These are phyloP conservation scores for Trichoderma sp. DNA, from an alignment of 2,329 filamentous ascomycete genomes.

Conservation along the genomic window DNA sequence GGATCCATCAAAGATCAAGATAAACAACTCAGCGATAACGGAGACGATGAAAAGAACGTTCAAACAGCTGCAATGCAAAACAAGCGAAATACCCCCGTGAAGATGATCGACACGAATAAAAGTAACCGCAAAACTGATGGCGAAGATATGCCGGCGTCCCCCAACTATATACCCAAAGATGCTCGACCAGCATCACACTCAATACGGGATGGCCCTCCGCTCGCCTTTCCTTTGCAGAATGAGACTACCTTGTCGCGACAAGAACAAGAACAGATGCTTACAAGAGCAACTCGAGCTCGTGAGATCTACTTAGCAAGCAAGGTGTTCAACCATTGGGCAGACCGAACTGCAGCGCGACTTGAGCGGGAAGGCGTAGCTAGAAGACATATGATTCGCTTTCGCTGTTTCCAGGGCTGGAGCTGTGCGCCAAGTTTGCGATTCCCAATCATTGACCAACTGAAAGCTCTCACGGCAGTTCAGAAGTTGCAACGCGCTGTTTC, in stretches of 20 bases:
- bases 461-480: slow-evolving; percentile 29
- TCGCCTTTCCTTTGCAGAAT: neutral
- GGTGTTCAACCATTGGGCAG: slow-evolving; percentile 56
- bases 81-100: neutral
- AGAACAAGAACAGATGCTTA: slow-evolving; percentile 29
- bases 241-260: neutral
- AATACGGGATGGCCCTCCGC: neutral
- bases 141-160: neutral
- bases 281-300: slow-evolving; percentile 59
- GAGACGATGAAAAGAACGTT: neutral
- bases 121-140: neutral
- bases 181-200: neutral
- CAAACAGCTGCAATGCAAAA: neutral
- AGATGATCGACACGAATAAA: neutral
- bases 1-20: neutral
- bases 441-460: slow-evolving; percentile 32
- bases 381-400: slow-evolving; percentile 63
- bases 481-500: slow-evolving; percentile 34
- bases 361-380: slow-evolving; percentile 65
- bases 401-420: slow-evolving; percentile 39
- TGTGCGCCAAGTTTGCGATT: slow-evolving; percentile 32
- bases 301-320: slow-evolving; percentile 56
- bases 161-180: neutral
- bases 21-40: neutral
- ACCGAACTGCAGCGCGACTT: slow-evolving; percentile 60